Conservation (phyloP, 441 rosid genomes). For the Euphorbia neoarborescens region DNA sequence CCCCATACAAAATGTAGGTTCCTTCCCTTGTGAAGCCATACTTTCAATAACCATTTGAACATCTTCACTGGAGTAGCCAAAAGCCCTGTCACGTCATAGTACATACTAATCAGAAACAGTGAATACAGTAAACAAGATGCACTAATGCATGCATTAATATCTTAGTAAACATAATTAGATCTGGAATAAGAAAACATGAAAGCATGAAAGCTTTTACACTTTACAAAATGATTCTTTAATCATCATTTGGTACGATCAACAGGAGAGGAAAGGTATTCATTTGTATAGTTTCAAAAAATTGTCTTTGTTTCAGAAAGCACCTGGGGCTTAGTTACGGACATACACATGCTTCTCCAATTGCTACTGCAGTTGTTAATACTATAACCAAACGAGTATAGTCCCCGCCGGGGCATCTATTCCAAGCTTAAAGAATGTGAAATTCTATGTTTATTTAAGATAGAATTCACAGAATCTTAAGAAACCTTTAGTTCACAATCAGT, state of each 20-base stretch:
- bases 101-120: conserved; percentile 18
- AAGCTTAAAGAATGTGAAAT: background rate
- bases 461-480: background rate
- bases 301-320: background rate
- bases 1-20: conserved; percentile 97
- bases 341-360: background rate
- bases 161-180: background rate
- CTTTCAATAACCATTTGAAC: conserved; percentile 97
- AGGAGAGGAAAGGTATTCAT: background rate
- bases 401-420: background rate
- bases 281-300: background rate
- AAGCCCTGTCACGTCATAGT: conserved; percentile 59
- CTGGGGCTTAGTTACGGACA: background rate
- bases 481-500: background rate
- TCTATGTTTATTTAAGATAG: background rate
- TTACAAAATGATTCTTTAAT: background rate
- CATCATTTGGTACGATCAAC: background rate
- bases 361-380: background rate
- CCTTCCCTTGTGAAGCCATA: conserved; percentile 97
- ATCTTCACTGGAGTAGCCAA: conserved; percentile 98
- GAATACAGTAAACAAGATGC: conserved; percentile 7
- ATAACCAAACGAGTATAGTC: background rate
- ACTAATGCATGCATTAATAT: background rate
- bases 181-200: background rate
- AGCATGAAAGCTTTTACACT: background rate